A percentile compares a stretch with the other conserved stretches of the same genome.
phyloP scores from a whole-genome alignment of 495 filamentous ascomycete species.

The Aspergillus olivimuriae region DNA sequence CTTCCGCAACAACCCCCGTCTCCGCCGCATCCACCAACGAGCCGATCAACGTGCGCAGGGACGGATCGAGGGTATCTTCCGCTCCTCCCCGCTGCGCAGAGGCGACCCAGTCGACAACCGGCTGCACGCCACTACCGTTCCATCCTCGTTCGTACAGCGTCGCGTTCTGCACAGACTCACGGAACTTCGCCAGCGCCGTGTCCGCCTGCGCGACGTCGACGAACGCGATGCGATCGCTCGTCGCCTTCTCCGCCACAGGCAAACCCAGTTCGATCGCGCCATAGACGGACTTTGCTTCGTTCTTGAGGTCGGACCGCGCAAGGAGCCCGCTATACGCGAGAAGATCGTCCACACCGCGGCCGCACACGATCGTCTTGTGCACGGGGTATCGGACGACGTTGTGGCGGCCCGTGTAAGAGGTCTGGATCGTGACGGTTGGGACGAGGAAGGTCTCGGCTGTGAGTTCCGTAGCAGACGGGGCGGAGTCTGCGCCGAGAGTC shows the following conservation, averaged over 20 bases:
- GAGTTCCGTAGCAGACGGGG: slow-evolving; percentile 43
- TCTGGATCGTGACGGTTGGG: slow-evolving; percentile 63
- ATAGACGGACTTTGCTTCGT: slow-evolving; percentile 40
- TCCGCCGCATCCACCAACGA: slow-evolving; percentile 59
- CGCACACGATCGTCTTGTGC: slow-evolving; percentile 73
- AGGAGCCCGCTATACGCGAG: slow-evolving; percentile 44
- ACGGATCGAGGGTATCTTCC: slow-evolving; percentile 47
- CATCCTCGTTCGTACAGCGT: slow-evolving; percentile 65
- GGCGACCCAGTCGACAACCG: slow-evolving; percentile 60
- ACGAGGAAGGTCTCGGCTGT: slow-evolving; percentile 53
- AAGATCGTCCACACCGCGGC: slow-evolving; percentile 54
- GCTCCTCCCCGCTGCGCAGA: too few species aligned
- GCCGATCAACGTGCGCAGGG: slow-evolving; percentile 56
- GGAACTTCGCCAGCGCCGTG: slow-evolving; percentile 58
- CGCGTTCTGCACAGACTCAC: slow-evolving; percentile 60
- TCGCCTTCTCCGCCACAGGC: slow-evolving; percentile 23
- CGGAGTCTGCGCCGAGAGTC: slow-evolving; percentile 37
- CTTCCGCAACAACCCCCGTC: slow-evolving; percentile 43
- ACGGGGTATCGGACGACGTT: slow-evolving; percentile 72
- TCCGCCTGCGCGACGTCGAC: slow-evolving; percentile 50
- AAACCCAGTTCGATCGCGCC: slow-evolving; percentile 49
- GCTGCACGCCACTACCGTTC: slow-evolving; percentile 62
- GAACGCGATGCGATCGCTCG: slow-evolving; percentile 28
- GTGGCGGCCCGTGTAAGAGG: slow-evolving; percentile 51
- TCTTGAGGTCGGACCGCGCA: slow-evolving; percentile 27